Evolutionary conservation across 2,329 filamentous ascomycete species (phyloP).

Genomic region (Diaporthe vaccinii): DNA sequence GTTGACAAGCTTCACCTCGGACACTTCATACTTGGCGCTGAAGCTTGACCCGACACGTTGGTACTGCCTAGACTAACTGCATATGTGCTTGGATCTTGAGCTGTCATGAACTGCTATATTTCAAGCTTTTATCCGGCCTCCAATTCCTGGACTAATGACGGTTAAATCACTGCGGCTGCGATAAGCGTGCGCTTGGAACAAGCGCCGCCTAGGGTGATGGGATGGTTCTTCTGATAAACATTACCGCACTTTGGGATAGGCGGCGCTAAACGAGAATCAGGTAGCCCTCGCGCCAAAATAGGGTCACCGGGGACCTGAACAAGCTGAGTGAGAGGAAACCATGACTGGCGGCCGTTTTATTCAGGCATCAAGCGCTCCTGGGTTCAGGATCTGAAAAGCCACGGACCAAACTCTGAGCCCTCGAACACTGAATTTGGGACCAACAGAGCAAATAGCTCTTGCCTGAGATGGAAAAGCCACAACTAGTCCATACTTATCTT

Average conservation of each 20-base stretch:
- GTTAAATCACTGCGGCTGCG: not conserved
- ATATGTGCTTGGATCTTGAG: too few relatives aligned
- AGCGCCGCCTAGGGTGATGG: not conserved
- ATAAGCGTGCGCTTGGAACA: conserved; percentile 4
- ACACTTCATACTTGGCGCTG: not conserved
- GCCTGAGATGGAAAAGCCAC: too few relatives aligned
- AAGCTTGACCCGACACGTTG: conserved; percentile 24
- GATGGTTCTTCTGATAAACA: not conserved
- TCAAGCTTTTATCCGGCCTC: not conserved
- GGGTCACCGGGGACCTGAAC: not conserved
- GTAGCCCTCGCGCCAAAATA: not conserved
- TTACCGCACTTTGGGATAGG: not conserved
- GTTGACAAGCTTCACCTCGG: not conserved
- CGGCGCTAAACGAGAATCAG: too few relatives aligned
- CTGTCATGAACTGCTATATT: conserved; percentile 10
- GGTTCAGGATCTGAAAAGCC: not conserved
- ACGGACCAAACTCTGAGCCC: too few relatives aligned
- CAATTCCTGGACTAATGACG: not conserved
- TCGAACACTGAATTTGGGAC: too few relatives aligned
- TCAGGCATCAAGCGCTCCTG: not conserved
- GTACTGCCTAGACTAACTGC: not conserved
- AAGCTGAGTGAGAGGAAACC: not conserved
- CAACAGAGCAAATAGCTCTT: not conserved
- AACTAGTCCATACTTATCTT: not conserved
- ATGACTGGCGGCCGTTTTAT: not conserved